Evolutionary conservation across 2,329 filamentous ascomycete species (phyloP), one percentile per base, ranked within the genome.

Genomic region (Epichloe glyceriae): DNA sequence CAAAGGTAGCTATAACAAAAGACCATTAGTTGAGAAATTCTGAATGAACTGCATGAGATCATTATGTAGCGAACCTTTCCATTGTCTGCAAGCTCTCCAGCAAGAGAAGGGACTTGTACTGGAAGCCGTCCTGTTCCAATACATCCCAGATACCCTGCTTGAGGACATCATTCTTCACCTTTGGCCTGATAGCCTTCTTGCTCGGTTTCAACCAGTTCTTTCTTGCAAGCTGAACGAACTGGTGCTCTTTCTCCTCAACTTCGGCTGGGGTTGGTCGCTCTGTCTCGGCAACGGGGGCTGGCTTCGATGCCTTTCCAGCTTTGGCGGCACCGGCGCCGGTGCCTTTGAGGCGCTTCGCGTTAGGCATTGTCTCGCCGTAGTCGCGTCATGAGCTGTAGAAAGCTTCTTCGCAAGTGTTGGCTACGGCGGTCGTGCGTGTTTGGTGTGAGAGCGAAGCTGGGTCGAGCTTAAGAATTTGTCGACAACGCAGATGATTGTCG

Each of bases 41-140:
- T 19, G 14, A 12, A n/a, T n/a, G 3, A 17, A 37, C 14, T 10
- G 2, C 1, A 20, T 35, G 14, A 5, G 15, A 5, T 22, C 8
- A 20, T 19, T 37, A 17, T 7, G 15, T 26, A 22, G 34, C 52
- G 22, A 70, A 86, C 83, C 78, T 86, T 67, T 98, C 93, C 53
- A 98, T 70, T 41, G 90, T 82, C 70, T 96, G 93, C 59, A 97
- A 70, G 59, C 89, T 91, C 69, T 98, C 93, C 50, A 98, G 75
- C 26, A 87, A 78, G 56, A 95, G 72, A 20, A 98, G 75, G 5
- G 85, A 85, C 64, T 82, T 85, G 65, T 85, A 81, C 35, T 80
- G 74, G 63, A 96, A 97, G 50, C 79, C 76, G 50, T 89, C 86
- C 56, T 83, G 82, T 68, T 95, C 89, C 59, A 98, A 71, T 50